These are phyloP conservation scores for Ophiocytium majus DNA, from an alignment of 352 stramenopile genomes.

Conservation along the genomic window DNA sequence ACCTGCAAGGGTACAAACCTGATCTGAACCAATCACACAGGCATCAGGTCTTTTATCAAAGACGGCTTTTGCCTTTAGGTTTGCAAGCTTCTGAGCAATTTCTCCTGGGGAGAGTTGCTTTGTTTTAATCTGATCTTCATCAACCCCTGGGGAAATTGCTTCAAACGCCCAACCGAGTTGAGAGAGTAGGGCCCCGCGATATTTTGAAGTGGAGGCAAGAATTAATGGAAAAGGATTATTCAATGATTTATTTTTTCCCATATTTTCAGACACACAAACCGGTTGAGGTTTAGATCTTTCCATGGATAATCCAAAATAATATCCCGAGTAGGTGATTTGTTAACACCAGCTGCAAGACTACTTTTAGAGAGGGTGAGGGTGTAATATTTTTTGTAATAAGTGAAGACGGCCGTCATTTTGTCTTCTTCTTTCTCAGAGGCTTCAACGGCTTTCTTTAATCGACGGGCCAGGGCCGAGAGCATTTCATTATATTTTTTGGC, in stretches of 20 bases:
- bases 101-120: neutral
- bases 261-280: constrained; percentile 2
- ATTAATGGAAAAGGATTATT: neutral
- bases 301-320: constrained; percentile 13
- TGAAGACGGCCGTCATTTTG: neutral
- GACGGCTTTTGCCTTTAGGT: neutral
- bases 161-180: neutral
- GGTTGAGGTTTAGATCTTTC: neutral
- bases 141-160: neutral
- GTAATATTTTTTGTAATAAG: constrained; percentile 1
- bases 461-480: neutral
- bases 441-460: neutral
- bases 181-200: neutral
- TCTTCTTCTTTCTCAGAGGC: neutral
- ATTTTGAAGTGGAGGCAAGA: constrained; percentile 10
- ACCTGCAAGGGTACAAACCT: neutral
- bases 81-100: neutral
- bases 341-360: neutral
- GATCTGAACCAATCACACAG: constrained; percentile 7
- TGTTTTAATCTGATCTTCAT: neutral
- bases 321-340: constrained; percentile 5
- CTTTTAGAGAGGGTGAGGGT: constrained; percentile 10
- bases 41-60: neutral
- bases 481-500: constrained; percentile 1
- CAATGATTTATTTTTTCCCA: constrained; percentile 18